phyloP scores from a whole-genome alignment of 2,329 filamentous ascomycete genomes.

The Sporothrix humicola region DNA sequence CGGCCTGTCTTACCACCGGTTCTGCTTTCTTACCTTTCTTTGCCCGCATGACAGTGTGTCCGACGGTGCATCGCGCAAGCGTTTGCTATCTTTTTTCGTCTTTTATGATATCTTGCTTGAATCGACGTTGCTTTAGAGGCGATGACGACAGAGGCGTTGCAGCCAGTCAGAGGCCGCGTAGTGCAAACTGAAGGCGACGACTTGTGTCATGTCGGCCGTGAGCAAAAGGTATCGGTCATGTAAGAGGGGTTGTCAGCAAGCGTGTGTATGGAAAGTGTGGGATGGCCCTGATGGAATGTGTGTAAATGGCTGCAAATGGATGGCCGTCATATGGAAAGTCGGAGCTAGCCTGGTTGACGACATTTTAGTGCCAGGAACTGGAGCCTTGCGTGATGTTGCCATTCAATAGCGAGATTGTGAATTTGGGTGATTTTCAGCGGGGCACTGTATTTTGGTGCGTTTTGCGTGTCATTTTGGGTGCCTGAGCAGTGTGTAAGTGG shows the following conservation, averaged over 20 bases:
- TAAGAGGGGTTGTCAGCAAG: not conserved
- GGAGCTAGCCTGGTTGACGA: constrained; percentile 12
- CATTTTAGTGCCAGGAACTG: constrained; percentile 20
- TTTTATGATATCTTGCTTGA: not conserved
- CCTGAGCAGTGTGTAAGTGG: not conserved
- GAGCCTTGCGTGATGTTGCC: constrained; percentile 18
- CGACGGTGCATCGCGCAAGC: not conserved
- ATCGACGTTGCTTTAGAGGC: constrained; percentile 16
- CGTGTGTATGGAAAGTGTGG: not conserved
- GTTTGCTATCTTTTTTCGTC: not conserved
- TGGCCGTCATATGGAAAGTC: not conserved
- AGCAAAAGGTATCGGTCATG: constrained; percentile 1
- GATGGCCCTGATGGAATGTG: too few relatives aligned
- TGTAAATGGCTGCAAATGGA: not conserved
- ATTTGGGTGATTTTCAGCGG: not conserved
- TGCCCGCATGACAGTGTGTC: too few relatives aligned
- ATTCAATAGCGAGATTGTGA: constrained; percentile 16
- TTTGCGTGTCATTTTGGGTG: not conserved
- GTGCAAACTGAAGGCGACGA: not conserved
- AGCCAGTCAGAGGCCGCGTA: not conserved
- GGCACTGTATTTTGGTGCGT: too few relatives aligned
- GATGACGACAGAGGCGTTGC: not conserved
- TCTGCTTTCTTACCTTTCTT: too few relatives aligned
- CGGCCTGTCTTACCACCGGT: not conserved
- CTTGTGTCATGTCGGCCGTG: constrained; percentile 22